Evolutionary conservation across 139 green algal genomes (phyloP), one percentile per base, ranked within the genome.

Genomic region (Chlorella vulgaris): DNA sequence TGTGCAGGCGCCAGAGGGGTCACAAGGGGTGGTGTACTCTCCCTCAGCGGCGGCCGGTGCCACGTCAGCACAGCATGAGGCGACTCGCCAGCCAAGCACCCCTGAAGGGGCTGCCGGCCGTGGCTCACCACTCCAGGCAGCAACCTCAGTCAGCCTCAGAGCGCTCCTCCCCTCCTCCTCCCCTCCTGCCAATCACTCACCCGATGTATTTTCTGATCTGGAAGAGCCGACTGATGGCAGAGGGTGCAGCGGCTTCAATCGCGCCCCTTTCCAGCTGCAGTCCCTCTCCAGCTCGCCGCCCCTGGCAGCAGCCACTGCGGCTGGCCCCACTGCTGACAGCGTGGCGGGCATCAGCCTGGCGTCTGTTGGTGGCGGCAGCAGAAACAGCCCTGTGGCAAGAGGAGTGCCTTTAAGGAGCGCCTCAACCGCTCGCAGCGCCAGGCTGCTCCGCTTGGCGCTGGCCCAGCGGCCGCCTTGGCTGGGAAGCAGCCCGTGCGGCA

Each of bases 201-300:
- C 71, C 4, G 71, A 78, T 38, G 51, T 78, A 1, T 78, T 78
- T 51, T 58, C 71, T 35, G 50, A 38, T 24, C 33, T 78, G 71
- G 33, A 58, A 38, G 68, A 58, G 42, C 39, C 39, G 31, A 35
- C 22, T 36, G 18, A 22, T 21, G 19, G 3, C 38, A 33, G 66
- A 26, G 31, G 7, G 4, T 22, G 19, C 8, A 36, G n/a, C n/a
- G n/a, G n/a, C 13, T 15, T 55, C 13, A 55, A 15, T 15, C 15
- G 47, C 47, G 47, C 47, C 47, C 10, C 13, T 15, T 24, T 55
- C 13, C 13, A 10, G 47, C 47, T 65, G 55, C 55, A 15, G 5
- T 28, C 22, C 15, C 15, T 21, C 15, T 28, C 55, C 55, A 65
- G 18, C 55, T 65, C 5, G 55, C 15, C 5, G 18, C 55, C 15